A percentile compares a stretch with the other conserved stretches of the same genome.
These are phyloP conservation scores for Rhodotorula babjevae DNA, from an alignment of 768 basidiomycete species.

Conservation along the genomic window DNA sequence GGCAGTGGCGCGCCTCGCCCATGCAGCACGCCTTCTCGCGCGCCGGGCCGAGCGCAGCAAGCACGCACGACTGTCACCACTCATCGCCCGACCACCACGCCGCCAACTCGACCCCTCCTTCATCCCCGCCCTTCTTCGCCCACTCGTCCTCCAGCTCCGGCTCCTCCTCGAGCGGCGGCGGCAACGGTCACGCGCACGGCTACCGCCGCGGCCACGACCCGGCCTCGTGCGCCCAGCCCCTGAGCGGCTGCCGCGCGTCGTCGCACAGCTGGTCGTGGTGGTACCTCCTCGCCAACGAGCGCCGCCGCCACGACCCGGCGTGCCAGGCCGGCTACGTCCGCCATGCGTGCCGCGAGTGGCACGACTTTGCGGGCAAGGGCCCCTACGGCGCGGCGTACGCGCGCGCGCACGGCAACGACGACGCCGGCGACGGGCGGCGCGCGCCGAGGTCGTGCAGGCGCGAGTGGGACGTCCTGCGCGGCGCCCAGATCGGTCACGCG, in stretches of 20 bases:
- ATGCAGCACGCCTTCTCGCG: neutral
- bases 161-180: neutral
- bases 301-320: conserved; percentile 15
- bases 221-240: neutral
- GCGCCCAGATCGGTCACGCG: neutral
- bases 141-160: neutral
- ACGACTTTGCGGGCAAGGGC: neutral
- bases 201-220: neutral
- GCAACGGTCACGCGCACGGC: neutral
- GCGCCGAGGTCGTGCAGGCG: neutral
- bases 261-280: neutral
- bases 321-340: conserved; percentile 2
- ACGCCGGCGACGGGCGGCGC: neutral
- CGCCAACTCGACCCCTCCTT: neutral
- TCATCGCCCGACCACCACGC: neutral
- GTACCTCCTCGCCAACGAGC: conserved; percentile 23
- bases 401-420: neutral
- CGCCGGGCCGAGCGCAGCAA: neutral
- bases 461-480: neutral
- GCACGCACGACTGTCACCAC: neutral
- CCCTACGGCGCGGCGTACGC: neutral
- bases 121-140: neutral
- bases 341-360: neutral
- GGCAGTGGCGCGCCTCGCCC: neutral
- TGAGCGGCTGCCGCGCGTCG: neutral